Evolutionary conservation across 2,329 filamentous ascomycete genomes (phyloP), one percentile per base, ranked within the genome.

Genomic region (Pestalotiopsis sp.): DNA sequence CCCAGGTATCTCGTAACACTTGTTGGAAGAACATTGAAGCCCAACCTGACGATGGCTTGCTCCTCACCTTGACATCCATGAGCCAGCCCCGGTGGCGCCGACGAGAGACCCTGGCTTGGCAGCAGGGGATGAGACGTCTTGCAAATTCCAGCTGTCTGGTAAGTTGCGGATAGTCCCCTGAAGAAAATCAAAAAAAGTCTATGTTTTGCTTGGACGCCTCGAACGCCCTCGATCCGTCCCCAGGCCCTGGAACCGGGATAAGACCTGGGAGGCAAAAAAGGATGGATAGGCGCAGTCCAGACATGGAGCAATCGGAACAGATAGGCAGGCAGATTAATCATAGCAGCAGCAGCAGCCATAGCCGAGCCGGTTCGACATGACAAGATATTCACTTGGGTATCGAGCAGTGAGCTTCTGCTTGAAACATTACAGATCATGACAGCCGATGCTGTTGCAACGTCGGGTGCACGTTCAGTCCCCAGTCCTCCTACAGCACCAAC

Each of bases 141-240:
- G 27, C 12, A 61, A 31, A 31, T 31, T 61, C 58, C 58, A 61
- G 27, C 58, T 27, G 58, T 27, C 58, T 61, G 58, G 58, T 61
- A 31, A 31, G 27, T n/a, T 36, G 58, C 58, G 58, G 58, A 61
- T 61, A 25, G 27, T 61, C 58, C 58, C 58, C 58, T 36, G 27
- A 17, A 11, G 13, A 27, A 36, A 36, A 27, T 58, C 31, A n/a
- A 12, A 45, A 31, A 31, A 31, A 14, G 13, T 45, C 13, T n/a
- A n/a, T 45, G 41, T 20, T 61, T 12, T 61, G 27, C 58, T 12
- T 61, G 58, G 25, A 58, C 56, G 56, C 56, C 56, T 58, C 20
- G 17, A 58, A 27, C 56, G 56, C 56, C 56, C 56, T 58, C 56
- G 56, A 58, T 58, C 56, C n/a, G 20, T 23, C 56, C 58, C 58